Evolutionary conservation across 176 grass and related monocot species (phyloP).

Genomic region (Eremochloa ophiuroides): DNA sequence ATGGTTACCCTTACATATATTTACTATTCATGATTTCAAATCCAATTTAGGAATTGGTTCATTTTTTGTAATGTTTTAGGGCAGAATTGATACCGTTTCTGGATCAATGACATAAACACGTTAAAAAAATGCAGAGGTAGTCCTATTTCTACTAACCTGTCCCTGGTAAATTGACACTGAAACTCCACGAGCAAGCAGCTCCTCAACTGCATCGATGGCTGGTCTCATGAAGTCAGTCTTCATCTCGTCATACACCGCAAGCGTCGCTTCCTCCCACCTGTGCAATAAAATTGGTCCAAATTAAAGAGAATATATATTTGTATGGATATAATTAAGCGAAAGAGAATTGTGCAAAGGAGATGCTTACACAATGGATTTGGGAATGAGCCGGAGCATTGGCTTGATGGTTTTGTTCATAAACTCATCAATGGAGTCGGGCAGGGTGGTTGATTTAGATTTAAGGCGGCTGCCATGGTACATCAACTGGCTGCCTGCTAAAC

Average conservation of each 20-base stretch:
- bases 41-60: too few relatives aligned
- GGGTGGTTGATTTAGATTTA: too few relatives aligned
- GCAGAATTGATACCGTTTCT: too few relatives aligned
- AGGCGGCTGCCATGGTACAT: too few relatives aligned
- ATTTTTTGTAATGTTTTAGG: too few relatives aligned
- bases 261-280: background rate
- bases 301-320: background rate
- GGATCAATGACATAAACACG: too few relatives aligned
- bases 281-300: background rate
- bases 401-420: background rate
- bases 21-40: too few relatives aligned
- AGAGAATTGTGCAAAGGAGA: background rate
- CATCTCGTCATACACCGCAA: background rate
- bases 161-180: conserved; percentile 39
- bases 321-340: too few relatives aligned
- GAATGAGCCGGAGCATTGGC: background rate
- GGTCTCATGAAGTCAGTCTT: background rate
- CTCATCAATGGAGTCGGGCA: background rate
- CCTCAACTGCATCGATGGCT: conserved; percentile 12
- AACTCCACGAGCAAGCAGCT: conserved; percentile 33
- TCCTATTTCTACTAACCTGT: conserved; percentile 20
- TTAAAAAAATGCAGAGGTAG: too few relatives aligned
- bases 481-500: too few relatives aligned
- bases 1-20: too few relatives aligned
- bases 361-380: background rate